phyloP scores from a whole-genome alignment of 2,329 filamentous ascomycete genomes.

The Neonectria coccinea region DNA sequence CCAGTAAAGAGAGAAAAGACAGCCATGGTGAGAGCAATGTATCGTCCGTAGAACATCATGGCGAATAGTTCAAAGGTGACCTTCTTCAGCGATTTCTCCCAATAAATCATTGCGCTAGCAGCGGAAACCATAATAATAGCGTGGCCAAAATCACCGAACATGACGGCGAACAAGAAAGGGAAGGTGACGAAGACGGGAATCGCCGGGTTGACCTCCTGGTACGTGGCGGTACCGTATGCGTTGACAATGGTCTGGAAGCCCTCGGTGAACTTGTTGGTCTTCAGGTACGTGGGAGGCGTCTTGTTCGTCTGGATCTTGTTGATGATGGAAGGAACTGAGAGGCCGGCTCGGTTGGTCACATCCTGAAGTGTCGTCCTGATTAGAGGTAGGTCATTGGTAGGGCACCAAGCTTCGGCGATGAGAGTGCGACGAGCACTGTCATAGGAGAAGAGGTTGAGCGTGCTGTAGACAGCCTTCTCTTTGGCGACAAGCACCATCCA shows the following conservation, averaged over 20 bases:
- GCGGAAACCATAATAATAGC: constrained; percentile 88
- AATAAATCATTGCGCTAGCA: constrained; percentile 94
- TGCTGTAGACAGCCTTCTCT: constrained; percentile 97
- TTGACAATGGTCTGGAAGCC: constrained; percentile 99
- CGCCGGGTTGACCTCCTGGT: constrained; percentile 96
- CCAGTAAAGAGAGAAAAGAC: constrained; percentile 97
- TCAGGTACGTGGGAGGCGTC: constrained; percentile 95
- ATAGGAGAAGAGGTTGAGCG: constrained; percentile 95
- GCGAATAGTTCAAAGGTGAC: constrained; percentile 92
- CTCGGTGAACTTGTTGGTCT: constrained; percentile 98
- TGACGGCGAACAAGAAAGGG: constrained; percentile 99
- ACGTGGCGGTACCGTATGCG: constrained; percentile 97
- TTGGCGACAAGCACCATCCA: constrained; percentile 99
- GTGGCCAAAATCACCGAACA: constrained; percentile 99
- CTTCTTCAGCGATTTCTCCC: constrained; percentile 93
- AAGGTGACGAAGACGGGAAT: constrained; percentile 97
- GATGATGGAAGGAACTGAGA: constrained; percentile 98
- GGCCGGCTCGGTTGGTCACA: constrained; percentile 93
- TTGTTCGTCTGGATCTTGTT: constrained; percentile 98
- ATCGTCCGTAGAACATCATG: constrained; percentile 99
- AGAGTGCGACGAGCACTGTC: constrained; percentile 95
- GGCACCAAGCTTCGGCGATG: constrained; percentile 98
- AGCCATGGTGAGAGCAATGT: constrained; percentile 99
- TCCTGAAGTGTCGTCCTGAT: constrained; percentile 96
- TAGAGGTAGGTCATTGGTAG: constrained; percentile 86